Conservation (phyloP, 208 protist species). For the Acanthamoeba lenticulata region DNA sequence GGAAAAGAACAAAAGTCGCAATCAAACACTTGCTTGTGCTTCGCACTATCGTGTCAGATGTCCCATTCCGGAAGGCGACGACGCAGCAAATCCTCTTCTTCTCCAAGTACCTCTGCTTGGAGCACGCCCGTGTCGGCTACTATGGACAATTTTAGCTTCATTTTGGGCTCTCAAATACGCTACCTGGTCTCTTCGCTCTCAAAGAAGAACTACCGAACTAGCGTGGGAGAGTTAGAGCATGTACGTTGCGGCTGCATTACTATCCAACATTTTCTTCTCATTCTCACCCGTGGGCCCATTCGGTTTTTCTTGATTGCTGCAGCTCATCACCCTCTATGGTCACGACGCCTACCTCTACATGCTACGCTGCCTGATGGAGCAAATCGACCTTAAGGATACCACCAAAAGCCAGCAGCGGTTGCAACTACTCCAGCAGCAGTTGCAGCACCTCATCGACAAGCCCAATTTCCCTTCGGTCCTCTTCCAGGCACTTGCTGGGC, state of each 20-base stretch:
- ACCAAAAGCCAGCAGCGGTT: slow-evolving; percentile 74
- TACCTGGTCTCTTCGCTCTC: slow-evolving; percentile 72
- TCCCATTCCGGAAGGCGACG: slow-evolving; percentile 51
- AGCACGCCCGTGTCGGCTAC: background rate
- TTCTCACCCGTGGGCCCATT: background rate
- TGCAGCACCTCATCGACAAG: slow-evolving; percentile 71
- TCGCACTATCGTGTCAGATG: background rate
- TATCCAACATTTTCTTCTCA: background rate
- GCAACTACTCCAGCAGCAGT: slow-evolving; percentile 77
- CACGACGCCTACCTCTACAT: slow-evolving; percentile 81
- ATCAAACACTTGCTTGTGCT: background rate
- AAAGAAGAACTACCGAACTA: slow-evolving; percentile 76
- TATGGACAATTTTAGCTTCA: slow-evolving; percentile 66
- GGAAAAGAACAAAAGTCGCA: background rate
- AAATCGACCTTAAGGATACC: slow-evolving; percentile 78
- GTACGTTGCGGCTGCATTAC: slow-evolving; percentile 11
- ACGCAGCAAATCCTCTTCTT: slow-evolving; percentile 33
- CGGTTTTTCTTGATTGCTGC: background rate
- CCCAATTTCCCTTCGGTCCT: slow-evolving; percentile 79
- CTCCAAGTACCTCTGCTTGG: background rate
- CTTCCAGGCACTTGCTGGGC: slow-evolving; percentile 72
- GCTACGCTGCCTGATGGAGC: slow-evolving; percentile 76
- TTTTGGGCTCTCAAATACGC: slow-evolving; percentile 76
- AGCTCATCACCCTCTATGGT: slow-evolving; percentile 83
- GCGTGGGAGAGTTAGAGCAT: slow-evolving; percentile 73